Evolutionary conservation across 2,329 filamentous ascomycete genomes (phyloP).

Genomic region (Colletotrichum cereale): DNA sequence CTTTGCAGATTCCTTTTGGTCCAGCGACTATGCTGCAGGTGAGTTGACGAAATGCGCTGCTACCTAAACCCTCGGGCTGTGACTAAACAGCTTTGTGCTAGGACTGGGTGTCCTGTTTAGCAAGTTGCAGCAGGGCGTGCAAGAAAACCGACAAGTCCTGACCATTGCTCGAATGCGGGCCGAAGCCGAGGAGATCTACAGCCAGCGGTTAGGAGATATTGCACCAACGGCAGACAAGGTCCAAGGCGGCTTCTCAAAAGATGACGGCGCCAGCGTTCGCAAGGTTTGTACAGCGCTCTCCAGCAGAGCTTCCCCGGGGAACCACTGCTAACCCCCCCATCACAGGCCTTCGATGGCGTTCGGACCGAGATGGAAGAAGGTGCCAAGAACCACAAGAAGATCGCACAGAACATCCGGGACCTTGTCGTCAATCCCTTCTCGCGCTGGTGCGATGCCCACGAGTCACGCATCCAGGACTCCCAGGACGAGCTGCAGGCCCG

Average conservation of each 20-base stretch:
- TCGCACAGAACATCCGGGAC: conserved; percentile 95
- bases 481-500: conserved; percentile 93
- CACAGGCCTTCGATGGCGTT: conserved; percentile 91
- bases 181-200: conserved; percentile 93
- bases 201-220: conserved; percentile 84
- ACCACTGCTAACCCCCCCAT: conserved; percentile 41
- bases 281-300: conserved; percentile 63
- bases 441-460: conserved; percentile 96
- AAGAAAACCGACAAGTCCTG: conserved; percentile 94
- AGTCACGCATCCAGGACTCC: conserved; percentile 88
- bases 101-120: conserved; percentile 93
- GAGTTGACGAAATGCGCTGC: conserved; percentile 48
- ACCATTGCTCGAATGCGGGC: conserved; percentile 94
- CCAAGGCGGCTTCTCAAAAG: conserved; percentile 84
- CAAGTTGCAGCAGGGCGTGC: conserved; percentile 95
- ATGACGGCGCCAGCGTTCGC: conserved; percentile 94
- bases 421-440: conserved; percentile 94
- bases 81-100: conserved; percentile 46
- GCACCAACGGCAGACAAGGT: conserved; percentile 85
- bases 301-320: conserved; percentile 2
- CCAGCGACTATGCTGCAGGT: conserved; percentile 95
- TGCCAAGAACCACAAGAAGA: conserved; percentile 90
- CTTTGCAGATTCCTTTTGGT: conserved; percentile 98
- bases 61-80: not conserved
- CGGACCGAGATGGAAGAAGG: conserved; percentile 93